phyloP scores from a whole-genome alignment of 768 basidiomycete species.

The Kwoniella heveanensis region DNA sequence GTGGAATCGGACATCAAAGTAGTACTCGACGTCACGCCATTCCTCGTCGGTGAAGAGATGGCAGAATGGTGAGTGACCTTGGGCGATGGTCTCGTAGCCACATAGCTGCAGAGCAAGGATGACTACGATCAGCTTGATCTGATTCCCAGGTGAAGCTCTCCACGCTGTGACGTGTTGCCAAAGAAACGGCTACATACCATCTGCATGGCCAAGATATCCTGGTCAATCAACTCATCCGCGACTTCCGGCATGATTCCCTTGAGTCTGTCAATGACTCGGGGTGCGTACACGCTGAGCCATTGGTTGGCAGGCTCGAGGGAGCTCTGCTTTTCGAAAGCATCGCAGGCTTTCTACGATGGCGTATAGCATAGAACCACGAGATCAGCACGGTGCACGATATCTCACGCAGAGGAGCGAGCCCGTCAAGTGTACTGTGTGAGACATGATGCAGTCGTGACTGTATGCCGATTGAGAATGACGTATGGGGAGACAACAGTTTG shows the following conservation, averaged over 20 bases:
- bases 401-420: no score
- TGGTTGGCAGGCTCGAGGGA: slow-evolving; percentile 51
- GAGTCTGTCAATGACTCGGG: slow-evolving; percentile 43
- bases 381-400: no score
- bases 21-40: slow-evolving; percentile 56
- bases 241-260: slow-evolving; percentile 32
- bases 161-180: background rate
- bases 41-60: slow-evolving; percentile 56
- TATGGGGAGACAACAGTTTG: no score
- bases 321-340: slow-evolving; percentile 55
- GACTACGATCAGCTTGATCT: background rate
- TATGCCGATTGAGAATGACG: background rate
- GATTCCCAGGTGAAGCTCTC: no score
- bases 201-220: slow-evolving; percentile 57
- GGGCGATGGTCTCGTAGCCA: slow-evolving; percentile 56
- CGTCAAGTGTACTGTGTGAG: no score
- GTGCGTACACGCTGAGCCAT: slow-evolving; percentile 55
- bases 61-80: slow-evolving; percentile 53
- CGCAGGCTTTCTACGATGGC: slow-evolving; percentile 55
- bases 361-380: no score
- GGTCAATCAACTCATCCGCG: slow-evolving; percentile 43
- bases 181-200: slow-evolving; percentile 49
- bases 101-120: slow-evolving; percentile 40
- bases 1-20: slow-evolving; percentile 55
- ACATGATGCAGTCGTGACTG: no score